A percentile compares a stretch with the other conserved stretches of the same genome.
Evolutionary conservation across 805 yeast species (phyloP).

Genomic region (Cyberlindnera maritima): DNA sequence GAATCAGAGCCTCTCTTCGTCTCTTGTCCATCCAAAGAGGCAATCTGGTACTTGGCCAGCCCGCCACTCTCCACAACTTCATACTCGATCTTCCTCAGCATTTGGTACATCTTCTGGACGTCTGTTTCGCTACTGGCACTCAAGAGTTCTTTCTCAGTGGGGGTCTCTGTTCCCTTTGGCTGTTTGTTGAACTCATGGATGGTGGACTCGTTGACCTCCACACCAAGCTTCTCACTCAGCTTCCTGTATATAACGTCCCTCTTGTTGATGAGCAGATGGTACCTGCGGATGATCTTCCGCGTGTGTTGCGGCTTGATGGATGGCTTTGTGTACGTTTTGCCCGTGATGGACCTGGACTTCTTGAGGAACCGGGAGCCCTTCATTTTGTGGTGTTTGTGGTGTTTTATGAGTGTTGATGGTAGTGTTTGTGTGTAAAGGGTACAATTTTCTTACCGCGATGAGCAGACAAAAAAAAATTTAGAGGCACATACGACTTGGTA

Average conservation of each 20-base stretch:
- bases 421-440: too few species aligned
- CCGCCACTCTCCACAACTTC: slow-evolving; percentile 74
- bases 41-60: slow-evolving; percentile 72
- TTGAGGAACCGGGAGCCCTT: slow-evolving; percentile 15
- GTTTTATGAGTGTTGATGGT: too few species aligned
- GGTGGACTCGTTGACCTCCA: slow-evolving; percentile 25
- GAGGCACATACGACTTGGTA: not conserved
- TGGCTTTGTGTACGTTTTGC: slow-evolving; percentile 36
- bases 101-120: slow-evolving; percentile 22
- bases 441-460: slow-evolving; percentile 1
- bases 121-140: slow-evolving; percentile 15
- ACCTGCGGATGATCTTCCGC: slow-evolving; percentile 72
- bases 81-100: slow-evolving; percentile 54
- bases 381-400: not conserved
- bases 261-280: slow-evolving; percentile 67
- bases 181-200: slow-evolving; percentile 15
- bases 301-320: slow-evolving; percentile 68
- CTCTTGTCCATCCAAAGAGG: slow-evolving; percentile 84
- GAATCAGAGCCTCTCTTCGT: slow-evolving; percentile 86
- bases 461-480: not conserved
- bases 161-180: slow-evolving; percentile 5
- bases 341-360: slow-evolving; percentile 27
- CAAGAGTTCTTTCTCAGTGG: slow-evolving; percentile 21
- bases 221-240: slow-evolving; percentile 26
- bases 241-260: slow-evolving; percentile 39